phyloP scores from a whole-genome alignment of 306 rosid genomes.

The Chamaecrista fasciculata region DNA sequence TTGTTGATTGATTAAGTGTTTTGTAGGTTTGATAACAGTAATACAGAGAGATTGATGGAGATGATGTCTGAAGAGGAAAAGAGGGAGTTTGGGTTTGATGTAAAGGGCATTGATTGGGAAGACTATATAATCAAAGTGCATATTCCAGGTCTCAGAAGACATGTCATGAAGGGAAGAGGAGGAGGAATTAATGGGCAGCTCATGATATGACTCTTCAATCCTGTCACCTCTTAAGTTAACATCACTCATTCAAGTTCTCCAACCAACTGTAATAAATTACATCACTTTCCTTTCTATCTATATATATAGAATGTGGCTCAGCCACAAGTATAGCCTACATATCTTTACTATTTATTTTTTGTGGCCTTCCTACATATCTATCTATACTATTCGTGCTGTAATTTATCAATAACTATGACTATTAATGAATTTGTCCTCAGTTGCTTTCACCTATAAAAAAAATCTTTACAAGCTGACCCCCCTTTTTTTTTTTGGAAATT shows the following conservation, averaged over 20 bases:
- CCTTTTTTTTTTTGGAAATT: neutral
- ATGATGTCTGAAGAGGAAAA: conserved; percentile 83
- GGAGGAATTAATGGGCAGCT: conserved; percentile 44
- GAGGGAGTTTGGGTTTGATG: conserved; percentile 76
- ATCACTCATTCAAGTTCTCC: neutral
- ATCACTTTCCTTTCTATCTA: neutral
- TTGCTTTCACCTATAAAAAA: neutral
- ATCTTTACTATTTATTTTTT: too few species aligned
- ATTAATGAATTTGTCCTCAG: conserved; percentile 6
- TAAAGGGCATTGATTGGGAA: conserved; percentile 73
- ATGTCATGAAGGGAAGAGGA: conserved; percentile 88
- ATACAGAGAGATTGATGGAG: conserved; percentile 67
- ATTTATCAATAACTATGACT: conserved; percentile 34
- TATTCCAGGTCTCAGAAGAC: conserved; percentile 82
- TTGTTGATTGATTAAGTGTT: too few species aligned
- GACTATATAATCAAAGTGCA: conserved; percentile 83
- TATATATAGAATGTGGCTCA: conserved; percentile 22
- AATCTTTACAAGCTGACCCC: neutral
- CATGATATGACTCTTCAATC: conserved; percentile 2
- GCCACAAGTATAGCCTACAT: conserved; percentile 25
- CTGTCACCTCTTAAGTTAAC: conserved; percentile 1
- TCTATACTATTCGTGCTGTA: conserved; percentile 37
- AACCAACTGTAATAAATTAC: conserved; percentile 3
- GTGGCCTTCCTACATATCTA: too few species aligned
- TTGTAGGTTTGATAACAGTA: conserved; percentile 88